Base-by-base conservation (phyloP, 108 stramenopile species). In the Cyclotella kingstonii region DNA sequence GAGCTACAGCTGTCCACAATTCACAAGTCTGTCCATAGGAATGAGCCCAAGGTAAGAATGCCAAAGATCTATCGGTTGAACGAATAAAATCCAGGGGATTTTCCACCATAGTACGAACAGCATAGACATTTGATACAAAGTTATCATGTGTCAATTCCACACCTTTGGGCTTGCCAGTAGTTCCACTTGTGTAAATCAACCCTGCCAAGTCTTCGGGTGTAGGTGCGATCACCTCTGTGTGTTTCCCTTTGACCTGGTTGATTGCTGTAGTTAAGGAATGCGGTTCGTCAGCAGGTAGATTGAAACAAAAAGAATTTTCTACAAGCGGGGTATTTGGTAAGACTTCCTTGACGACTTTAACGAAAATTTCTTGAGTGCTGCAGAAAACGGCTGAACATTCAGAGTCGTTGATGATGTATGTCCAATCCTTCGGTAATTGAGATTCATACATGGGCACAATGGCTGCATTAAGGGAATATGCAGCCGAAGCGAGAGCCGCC, bases 11-110 rank as follows among this genome's bases (percentile, higher is more conserved):
- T 22, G 68, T 68, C 87, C 93, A 93, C 12, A 96, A 65, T 51
- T 98, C 97, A 63, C 83, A 84, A 26, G 93, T 95, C 52, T 91
- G 94, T 25, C 97, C 95, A 64, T 95, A 96, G 44, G 84, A 89
- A 62, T 98, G 97, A 1, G 97, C 95, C 97, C 97, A 98, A 5
- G 97, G 98, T 22, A 98, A 79, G 76, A 98, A 96, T 17, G 93
- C 89, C 53, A 96, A 66, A 39, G 93, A 91, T 59, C 87, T 71
- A 80, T 92, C 94, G 0, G 72, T 63, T 31, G 83, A 77, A 23
- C 75, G 78, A 43, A 94, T 79, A 27, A 95, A 78, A n/a, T 88
- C 91, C 7, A 66, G 74, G 0, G 91, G 84, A 60, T 94, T 71
- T 34, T 89, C 87, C 7, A 82, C 83, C 77, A 95, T 71, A 25